A percentile compares a stretch with the other conserved stretches of the same genome.
These are phyloP conservation scores for Betula pendula DNA, from an alignment of 306 rosid genomes.

Conservation along the genomic window DNA sequence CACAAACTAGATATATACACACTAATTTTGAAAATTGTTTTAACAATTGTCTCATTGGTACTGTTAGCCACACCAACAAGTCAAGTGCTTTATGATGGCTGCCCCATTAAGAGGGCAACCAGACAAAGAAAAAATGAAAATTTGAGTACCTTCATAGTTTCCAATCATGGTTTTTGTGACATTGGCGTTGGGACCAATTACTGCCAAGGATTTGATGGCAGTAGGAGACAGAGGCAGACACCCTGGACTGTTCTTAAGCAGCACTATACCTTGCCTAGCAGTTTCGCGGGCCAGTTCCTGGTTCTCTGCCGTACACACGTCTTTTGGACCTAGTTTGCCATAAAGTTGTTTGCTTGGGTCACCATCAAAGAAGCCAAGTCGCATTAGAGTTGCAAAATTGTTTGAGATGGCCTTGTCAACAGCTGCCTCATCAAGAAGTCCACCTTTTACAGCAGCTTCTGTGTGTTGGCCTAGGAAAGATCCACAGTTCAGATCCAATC, in stretches of 20 bases:
- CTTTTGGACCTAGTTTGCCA: slow-evolving; percentile 91
- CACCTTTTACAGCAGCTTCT: slow-evolving; percentile 81
- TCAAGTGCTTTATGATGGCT: background rate
- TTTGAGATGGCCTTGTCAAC: slow-evolving; percentile 74
- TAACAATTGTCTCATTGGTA: too few species aligned
- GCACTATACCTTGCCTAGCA: slow-evolving; percentile 93
- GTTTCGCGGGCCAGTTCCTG: slow-evolving; percentile 85
- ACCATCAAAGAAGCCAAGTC: slow-evolving; percentile 95
- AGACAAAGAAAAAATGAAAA: background rate
- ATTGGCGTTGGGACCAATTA: slow-evolving; percentile 93
- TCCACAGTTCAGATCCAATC: slow-evolving; percentile 91
- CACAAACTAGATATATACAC: too few species aligned
- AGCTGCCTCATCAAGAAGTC: slow-evolving; percentile 68
- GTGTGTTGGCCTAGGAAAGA: slow-evolving; percentile 60
- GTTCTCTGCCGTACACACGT: slow-evolving; percentile 74
- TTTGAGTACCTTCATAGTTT: slow-evolving; percentile 74
- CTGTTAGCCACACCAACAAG: too few species aligned
- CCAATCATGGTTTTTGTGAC: slow-evolving; percentile 89
- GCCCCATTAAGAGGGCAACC: background rate
- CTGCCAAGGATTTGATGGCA: slow-evolving; percentile 76
- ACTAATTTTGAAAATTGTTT: too few species aligned
- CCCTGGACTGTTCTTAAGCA: slow-evolving; percentile 71
- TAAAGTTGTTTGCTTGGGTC: slow-evolving; percentile 74
- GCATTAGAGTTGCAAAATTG: slow-evolving; percentile 80
- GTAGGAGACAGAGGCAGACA: slow-evolving; percentile 71